Percentiles rank a stretch among this genome's conserved stretches.
phyloP scores from a whole-genome alignment of 1,284 basidiomycete species.

The Butyriboletus regius region DNA sequence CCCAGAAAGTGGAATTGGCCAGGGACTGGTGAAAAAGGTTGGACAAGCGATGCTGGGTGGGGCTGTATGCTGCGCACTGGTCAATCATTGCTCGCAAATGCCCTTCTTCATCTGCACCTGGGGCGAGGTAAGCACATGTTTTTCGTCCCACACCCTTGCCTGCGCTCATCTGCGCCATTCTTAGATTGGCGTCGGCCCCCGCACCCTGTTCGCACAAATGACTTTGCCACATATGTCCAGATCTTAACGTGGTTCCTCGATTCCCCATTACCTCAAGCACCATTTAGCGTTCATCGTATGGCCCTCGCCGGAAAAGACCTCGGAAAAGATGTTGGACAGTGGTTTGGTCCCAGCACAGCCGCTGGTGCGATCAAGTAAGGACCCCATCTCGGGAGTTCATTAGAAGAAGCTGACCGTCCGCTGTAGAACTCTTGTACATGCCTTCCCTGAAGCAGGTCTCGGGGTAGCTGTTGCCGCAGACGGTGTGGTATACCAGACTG shows the following conservation, averaged over 20 bases:
- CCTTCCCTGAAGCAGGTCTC: slow-evolving; percentile 74
- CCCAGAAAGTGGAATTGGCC: slow-evolving; percentile 45
- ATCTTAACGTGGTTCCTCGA: slow-evolving; percentile 94
- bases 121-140: slow-evolving; percentile 63
- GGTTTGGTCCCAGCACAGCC: slow-evolving; percentile 96
- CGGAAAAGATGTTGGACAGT: slow-evolving; percentile 91
- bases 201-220: slow-evolving; percentile 49
- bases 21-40: slow-evolving; percentile 60
- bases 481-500: slow-evolving; percentile 75
- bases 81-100: slow-evolving; percentile 86
- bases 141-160: not conserved
- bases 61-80: slow-evolving; percentile 96
- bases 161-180: slow-evolving; percentile 9
- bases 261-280: slow-evolving; percentile 77
- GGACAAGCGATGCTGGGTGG: slow-evolving; percentile 94
- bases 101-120: slow-evolving; percentile 75
- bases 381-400: not conserved
- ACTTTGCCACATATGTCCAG: slow-evolving; percentile 74
- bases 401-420: slow-evolving; percentile 5
- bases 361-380: slow-evolving; percentile 86
- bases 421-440: slow-evolving; percentile 64
- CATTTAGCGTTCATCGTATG: slow-evolving; percentile 95
- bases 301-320: slow-evolving; percentile 89
- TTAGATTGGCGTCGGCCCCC: slow-evolving; percentile 78
- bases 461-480: slow-evolving; percentile 81